Percentiles rank a stretch among this genome's conserved stretches.
These are phyloP conservation scores for Candida ascalaphidarum DNA, from an alignment of 805 yeast species.

Conservation along the genomic window DNA sequence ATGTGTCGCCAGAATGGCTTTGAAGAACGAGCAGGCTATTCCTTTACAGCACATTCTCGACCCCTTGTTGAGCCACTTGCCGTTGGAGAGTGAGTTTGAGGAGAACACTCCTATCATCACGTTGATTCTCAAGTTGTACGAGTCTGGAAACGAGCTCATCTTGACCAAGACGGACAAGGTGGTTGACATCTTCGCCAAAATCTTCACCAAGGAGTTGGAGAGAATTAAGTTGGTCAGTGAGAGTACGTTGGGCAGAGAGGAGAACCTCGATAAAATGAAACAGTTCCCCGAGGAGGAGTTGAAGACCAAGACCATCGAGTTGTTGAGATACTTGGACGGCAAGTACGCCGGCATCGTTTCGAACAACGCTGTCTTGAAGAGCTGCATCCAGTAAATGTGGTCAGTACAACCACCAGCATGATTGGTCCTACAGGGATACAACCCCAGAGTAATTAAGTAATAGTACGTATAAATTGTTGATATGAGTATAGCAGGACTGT, in stretches of 20 bases:
- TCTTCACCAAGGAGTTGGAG: constrained; percentile 70
- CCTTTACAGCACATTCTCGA: constrained; percentile 68
- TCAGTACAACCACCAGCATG: too few species aligned
- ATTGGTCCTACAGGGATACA: too few species aligned
- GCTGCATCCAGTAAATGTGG: too few species aligned
- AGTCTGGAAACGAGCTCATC: constrained; percentile 48
- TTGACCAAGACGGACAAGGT: constrained; percentile 51
- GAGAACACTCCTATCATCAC: constrained; percentile 89
- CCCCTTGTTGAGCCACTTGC: constrained; percentile 74
- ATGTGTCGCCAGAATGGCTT: constrained; percentile 87
- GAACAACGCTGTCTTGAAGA: constrained; percentile 36
- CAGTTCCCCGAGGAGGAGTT: constrained; percentile 71
- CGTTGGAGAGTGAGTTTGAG: constrained; percentile 81
- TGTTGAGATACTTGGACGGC: constrained; percentile 65
- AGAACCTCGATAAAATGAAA: constrained; percentile 64
- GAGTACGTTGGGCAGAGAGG: constrained; percentile 81
- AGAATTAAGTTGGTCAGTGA: constrained; percentile 60
- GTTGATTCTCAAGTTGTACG: constrained; percentile 65
- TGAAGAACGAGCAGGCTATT: constrained; percentile 61
- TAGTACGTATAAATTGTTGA: too few species aligned
- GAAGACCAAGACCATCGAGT: constrained; percentile 54
- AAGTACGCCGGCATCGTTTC: constrained; percentile 59
- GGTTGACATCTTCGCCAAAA: constrained; percentile 58
- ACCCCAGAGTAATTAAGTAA: too few species aligned
- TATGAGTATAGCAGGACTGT: too few species aligned